phyloP scores from a whole-genome alignment of 495 filamentous ascomycete genomes.

The Penicillium bialowiezense region DNA sequence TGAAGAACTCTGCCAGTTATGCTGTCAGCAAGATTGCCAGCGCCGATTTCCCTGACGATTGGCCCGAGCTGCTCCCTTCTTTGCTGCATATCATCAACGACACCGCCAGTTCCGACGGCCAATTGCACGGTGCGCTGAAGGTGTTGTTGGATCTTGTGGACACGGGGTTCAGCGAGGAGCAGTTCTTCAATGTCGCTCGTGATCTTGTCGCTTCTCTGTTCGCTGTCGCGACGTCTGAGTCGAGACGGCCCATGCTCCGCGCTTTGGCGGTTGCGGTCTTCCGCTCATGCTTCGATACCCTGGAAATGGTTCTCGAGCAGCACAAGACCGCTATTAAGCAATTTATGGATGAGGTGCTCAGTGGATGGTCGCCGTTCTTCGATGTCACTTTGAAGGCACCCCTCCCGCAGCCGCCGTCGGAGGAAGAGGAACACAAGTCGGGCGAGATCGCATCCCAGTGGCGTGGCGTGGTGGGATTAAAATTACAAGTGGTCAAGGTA shows the following conservation, averaged over 20 bases:
- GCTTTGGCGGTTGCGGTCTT: conserved; percentile 86
- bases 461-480: conserved; percentile 79
- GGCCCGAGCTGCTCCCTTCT: conserved; percentile 79
- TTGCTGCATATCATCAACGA: conserved; percentile 71
- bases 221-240: conserved; percentile 71
- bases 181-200: conserved; percentile 84
- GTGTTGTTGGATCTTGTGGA: conserved; percentile 90
- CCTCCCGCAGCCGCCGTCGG: conserved; percentile 61
- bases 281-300: conserved; percentile 83
- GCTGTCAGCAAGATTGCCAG: conserved; percentile 96
- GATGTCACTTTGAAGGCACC: conserved; percentile 64
- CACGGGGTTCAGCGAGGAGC: conserved; percentile 86
- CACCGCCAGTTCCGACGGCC: conserved; percentile 63
- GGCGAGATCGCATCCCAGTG: conserved; percentile 51
- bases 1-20: conserved; percentile 80
- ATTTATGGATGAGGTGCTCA: conserved; percentile 83
- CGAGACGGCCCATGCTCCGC: conserved; percentile 69
- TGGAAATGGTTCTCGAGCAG: conserved; percentile 93
- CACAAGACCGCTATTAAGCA: conserved; percentile 78
- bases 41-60: conserved; percentile 89
- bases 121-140: conserved; percentile 83
- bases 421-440: conserved; percentile 54
- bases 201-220: conserved; percentile 81
- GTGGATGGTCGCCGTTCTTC: conserved; percentile 86
- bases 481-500: conserved; percentile 83